Evolutionary conservation across 2,329 filamentous ascomycete species (phyloP).

Genomic region (Pseudocercospora fuligena): DNA sequence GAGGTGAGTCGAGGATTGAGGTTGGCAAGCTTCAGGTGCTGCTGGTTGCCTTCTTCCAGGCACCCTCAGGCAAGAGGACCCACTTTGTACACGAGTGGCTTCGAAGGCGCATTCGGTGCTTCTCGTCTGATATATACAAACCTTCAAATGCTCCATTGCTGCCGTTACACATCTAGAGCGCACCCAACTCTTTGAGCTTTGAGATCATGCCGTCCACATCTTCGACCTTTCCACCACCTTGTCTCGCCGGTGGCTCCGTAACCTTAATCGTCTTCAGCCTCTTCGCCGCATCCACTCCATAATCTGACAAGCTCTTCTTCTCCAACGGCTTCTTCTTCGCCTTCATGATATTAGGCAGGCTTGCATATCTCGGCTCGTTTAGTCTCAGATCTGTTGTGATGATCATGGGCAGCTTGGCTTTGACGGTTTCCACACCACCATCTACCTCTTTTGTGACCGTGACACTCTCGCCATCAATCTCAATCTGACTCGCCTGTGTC

Average conservation of each 20-base stretch:
- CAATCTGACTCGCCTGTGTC: slow-evolving; percentile 86
- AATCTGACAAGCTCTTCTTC: slow-evolving; percentile 85
- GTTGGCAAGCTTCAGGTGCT: neutral
- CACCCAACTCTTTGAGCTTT: slow-evolving; percentile 95
- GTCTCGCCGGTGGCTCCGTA: slow-evolving; percentile 79
- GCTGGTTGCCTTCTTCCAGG: slow-evolving; percentile 10
- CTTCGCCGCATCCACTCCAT: slow-evolving; percentile 73
- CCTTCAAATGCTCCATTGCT: neutral
- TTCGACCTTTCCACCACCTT: slow-evolving; percentile 96
- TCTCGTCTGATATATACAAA: slow-evolving; percentile 15
- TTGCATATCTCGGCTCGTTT: slow-evolving; percentile 95
- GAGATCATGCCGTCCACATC: slow-evolving; percentile 92
- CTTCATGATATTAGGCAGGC: slow-evolving; percentile 99
- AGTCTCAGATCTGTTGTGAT: slow-evolving; percentile 93
- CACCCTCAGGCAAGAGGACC: slow-evolving; percentile 15
- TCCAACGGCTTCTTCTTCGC: slow-evolving; percentile 99
- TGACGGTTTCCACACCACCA: slow-evolving; percentile 88
- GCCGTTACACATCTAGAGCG: slow-evolving; percentile 63
- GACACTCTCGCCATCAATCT: slow-evolving; percentile 72
- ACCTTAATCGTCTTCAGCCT: slow-evolving; percentile 91
- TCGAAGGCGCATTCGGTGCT: slow-evolving; percentile 1
- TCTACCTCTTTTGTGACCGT: slow-evolving; percentile 91
- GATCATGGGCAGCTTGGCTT: slow-evolving; percentile 84
- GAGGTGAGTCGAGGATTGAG: neutral
- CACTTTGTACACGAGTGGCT: slow-evolving; percentile 1